A percentile compares a stretch with the other conserved stretches of the same genome.
These are phyloP conservation scores for Cordia subcordata DNA, from an alignment of 257 asterid genomes.

Conservation along the genomic window DNA sequence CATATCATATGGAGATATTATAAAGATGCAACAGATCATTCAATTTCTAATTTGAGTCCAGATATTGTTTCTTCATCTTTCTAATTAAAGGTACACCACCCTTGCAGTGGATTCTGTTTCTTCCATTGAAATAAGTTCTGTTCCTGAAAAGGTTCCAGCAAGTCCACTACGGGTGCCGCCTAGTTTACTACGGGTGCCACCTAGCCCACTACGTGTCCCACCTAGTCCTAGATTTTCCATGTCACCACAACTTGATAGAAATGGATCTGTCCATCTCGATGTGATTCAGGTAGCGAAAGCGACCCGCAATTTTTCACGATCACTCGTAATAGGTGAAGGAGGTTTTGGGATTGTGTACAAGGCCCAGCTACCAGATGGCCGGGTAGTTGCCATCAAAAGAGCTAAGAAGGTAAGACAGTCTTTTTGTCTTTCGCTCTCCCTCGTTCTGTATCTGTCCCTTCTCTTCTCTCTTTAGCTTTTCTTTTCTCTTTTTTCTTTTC, in stretches of 20 bases:
- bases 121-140: constrained; percentile 11
- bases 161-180: constrained; percentile 16
- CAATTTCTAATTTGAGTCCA: no score
- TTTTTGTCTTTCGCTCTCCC: background rate
- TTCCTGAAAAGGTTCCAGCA: constrained; percentile 9
- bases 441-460: no score
- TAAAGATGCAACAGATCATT: background rate
- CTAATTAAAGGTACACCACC: constrained; percentile 11
- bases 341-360: constrained; percentile 91
- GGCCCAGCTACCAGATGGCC: constrained; percentile 83
- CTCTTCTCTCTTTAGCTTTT: no score
- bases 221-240: constrained; percentile 94
- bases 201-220: constrained; percentile 14
- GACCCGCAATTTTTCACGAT: constrained; percentile 68
- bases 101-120: constrained; percentile 17
- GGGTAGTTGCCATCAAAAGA: constrained; percentile 85
- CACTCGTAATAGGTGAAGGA: constrained; percentile 78
- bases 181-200: background rate
- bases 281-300: constrained; percentile 67
- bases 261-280: constrained; percentile 80
- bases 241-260: constrained; percentile 82
- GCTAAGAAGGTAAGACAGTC: constrained; percentile 71
- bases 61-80: constrained; percentile 3
- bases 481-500: no score
- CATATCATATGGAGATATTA: no score